Base-by-base conservation (phyloP, 1,284 basidiomycete genomes). In the Ustilago trichophora region DNA sequence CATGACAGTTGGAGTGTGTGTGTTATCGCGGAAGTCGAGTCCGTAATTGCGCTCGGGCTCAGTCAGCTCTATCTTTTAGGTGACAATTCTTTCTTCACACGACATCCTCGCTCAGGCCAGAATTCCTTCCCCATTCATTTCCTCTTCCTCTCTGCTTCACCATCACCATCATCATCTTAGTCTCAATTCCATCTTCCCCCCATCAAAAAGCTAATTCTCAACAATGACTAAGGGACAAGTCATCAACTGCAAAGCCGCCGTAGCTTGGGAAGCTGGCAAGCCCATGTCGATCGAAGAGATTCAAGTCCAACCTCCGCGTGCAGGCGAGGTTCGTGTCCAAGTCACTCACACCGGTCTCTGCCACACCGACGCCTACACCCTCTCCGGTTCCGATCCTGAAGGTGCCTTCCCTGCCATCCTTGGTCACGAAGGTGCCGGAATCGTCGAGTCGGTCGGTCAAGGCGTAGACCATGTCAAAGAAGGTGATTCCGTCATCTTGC, bases 361-460 rank as follows among this genome's bases (percentile, higher is more conserved):
- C 85, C 95, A 98, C 84, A 98, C 96, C 9, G 94, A 97, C 80
- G 92, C 92, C 82, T 97, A 95, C 85, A 95, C 93, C 55, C 90
- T 95, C 80, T 95, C 92, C 78, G 95, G 96, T 63, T 90, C 91
- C 82, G 95, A 98, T 82, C 89, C 94, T 33, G 95, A 98, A 88
- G 96, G 96, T 57, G 84, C 89, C 34, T 98, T 98, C 87, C 95
- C 96, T 37, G 89, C 92, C 69, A 93, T 98, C 76, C 88, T 97
- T 59, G 83, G 83, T 3, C 83, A 84, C 74, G 83, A 84, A 65
- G 83, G 83, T 35, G 82, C 83, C 27, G 83, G 83, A 16, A 65
- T 84, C 31, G 83, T 98, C 73, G 95, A 99, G 85, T 93, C 91
- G 26, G 86, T 98, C 37, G 95, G 95, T 44, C 90, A 92, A 80